These are phyloP conservation scores for Catenaria anguillulae DNA, from an alignment of 371 early-diverging fungal species.

Conservation along the genomic window DNA sequence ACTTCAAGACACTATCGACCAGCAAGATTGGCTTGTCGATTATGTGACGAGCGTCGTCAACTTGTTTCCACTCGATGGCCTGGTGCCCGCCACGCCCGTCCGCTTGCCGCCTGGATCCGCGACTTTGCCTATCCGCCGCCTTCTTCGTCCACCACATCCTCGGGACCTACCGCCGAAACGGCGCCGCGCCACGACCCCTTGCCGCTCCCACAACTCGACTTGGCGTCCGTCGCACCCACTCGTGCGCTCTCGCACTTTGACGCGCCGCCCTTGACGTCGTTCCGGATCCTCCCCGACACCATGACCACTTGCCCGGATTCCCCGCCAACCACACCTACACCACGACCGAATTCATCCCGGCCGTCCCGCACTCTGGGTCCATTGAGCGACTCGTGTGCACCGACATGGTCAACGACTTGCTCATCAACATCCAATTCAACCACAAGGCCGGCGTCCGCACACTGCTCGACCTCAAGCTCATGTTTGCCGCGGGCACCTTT, in stretches of 20 bases:
- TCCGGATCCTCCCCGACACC: neutral
- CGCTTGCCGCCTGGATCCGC: too few species aligned
- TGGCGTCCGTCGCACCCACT: too few species aligned
- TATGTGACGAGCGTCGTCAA: neutral
- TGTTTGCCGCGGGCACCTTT: neutral
- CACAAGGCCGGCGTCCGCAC: neutral
- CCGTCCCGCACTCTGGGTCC: neutral
- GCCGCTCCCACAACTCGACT: too few species aligned
- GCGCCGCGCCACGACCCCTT: too few species aligned
- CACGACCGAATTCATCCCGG: neutral
- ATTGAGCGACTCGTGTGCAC: neutral
- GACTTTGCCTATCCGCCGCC: too few species aligned
- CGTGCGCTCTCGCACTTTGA: neutral
- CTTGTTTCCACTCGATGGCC: too few species aligned
- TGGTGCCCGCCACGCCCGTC: too few species aligned
- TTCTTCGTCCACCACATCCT: too few species aligned
- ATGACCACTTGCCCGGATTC: neutral
- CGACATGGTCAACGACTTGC: neutral
- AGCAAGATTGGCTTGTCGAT: neutral
- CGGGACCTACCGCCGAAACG: too few species aligned
- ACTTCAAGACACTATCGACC: too few species aligned
- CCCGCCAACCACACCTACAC: neutral
- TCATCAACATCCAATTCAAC: neutral
- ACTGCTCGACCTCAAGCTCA: neutral
- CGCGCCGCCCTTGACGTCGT: neutral